Base-by-base conservation (phyloP, 441 rosid genomes). In the Croton laevigatus region DNA sequence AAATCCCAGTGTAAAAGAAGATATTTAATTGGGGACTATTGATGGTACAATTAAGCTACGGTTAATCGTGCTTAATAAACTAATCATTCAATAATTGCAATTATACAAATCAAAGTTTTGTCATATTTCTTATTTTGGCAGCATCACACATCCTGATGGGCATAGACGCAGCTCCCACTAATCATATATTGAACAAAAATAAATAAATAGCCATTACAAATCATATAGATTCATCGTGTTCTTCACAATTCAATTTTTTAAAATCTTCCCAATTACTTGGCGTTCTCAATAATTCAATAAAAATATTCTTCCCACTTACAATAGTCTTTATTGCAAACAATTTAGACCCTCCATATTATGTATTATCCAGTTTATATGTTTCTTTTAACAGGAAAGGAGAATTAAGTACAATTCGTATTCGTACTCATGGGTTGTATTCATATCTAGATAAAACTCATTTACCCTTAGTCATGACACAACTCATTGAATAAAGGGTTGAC, bases 131-230 rank as follows among this genome's bases (percentile, higher is more conserved):
- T 44, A n/a, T 32, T 59, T 69, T 59, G 72, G 53, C 13, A 7
- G 72, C 65, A 27, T 34, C 19, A 58, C 8, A 9, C 9, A 46
- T 34, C 58, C 65, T 46, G 61, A 4, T 37, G 59, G 52, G 36
- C 70, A 46, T 32, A 12, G 65, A 48, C 36, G 65, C 65, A 48
- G 72, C 65, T 32, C 44, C 65, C 72, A 69, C 72, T 59, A 34
- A 36, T 55, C 37, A 40, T 44, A 65, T 27, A 61, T 19, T 38
- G 38, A n/a, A 38, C 7, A 9, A 40, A 2, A 7, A 38, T n/a
- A 0, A 19, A 52, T 5, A 52, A 0, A 53, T 16, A 6, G 19
- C 10, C 19, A 59, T 59, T 27, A 42, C 62, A 36, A 59, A 34
- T 34, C 44, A 59, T 14, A 59, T 59, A 40, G 36, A 14, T 34